These are phyloP conservation scores for Escallonia herrerae DNA, from an alignment of 129 eudicot species.

Conservation along the genomic window DNA sequence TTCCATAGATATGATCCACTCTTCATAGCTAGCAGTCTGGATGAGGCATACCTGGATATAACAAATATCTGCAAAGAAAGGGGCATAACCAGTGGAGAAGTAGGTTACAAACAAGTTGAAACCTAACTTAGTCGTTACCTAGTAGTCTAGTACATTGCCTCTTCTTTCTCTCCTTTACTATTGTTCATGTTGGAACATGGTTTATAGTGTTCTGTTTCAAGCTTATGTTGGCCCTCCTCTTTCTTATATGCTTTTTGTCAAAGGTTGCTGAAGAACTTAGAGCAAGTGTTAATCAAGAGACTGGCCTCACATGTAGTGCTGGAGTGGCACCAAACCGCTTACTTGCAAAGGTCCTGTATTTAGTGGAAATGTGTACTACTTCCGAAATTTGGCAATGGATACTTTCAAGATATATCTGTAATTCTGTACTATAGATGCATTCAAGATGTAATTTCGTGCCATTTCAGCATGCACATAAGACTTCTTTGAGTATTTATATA, in stretches of 20 bases:
- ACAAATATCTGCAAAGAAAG: slow-evolving; percentile 73
- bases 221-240: slow-evolving; percentile 9
- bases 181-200: not conserved
- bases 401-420: too few species aligned
- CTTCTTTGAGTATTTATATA: too few species aligned
- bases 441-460: too few species aligned
- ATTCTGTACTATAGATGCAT: too few species aligned
- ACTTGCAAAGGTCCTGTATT: slow-evolving; percentile 77
- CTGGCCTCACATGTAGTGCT: slow-evolving; percentile 98
- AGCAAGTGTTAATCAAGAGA: slow-evolving; percentile 50
- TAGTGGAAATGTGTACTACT: not conserved
- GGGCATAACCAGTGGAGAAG: slow-evolving; percentile 60
- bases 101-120: slow-evolving; percentile 30
- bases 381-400: too few species aligned
- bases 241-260: slow-evolving; percentile 2
- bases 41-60: slow-evolving; percentile 95
- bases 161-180: not conserved
- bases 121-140: not conserved
- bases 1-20: slow-evolving; percentile 77
- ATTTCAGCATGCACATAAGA: too few species aligned
- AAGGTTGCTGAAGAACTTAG: slow-evolving; percentile 93
- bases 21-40: slow-evolving; percentile 87
- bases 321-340: slow-evolving; percentile 94
- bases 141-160: not conserved
- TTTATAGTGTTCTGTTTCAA: not conserved